Evolutionary conservation across 177 flowering plant species (phyloP).

Genomic region (Vitis hybrid): DNA sequence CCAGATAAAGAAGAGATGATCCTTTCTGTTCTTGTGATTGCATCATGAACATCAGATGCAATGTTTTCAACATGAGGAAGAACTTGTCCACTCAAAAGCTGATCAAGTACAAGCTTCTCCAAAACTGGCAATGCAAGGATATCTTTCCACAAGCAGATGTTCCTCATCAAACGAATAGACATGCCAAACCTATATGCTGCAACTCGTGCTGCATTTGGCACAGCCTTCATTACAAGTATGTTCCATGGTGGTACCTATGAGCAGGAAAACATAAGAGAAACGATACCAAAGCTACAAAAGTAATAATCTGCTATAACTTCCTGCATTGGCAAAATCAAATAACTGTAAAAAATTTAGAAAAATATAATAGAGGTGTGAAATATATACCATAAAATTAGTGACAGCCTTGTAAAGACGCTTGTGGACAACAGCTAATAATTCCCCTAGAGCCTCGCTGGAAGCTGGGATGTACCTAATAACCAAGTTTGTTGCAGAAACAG

Average conservation of each 20-base stretch:
- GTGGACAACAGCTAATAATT: conserved; percentile 59
- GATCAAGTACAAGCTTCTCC: conserved; percentile 87
- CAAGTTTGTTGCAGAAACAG: conserved; percentile 74
- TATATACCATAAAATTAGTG: conserved; percentile 49
- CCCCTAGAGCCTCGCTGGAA: conserved; percentile 65
- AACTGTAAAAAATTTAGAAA: background rate
- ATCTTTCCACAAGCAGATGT: conserved; percentile 90
- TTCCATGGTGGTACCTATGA: conserved; percentile 88
- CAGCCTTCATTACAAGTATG: conserved; percentile 63
- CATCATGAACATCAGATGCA: conserved; percentile 76
- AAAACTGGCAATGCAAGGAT: conserved; percentile 64
- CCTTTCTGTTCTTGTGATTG: conserved; percentile 82
- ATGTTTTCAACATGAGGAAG: conserved; percentile 83
- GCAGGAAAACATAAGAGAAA: background rate
- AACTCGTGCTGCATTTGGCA: conserved; percentile 76
- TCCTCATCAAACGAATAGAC: conserved; percentile 80
- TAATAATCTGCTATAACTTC: no score
- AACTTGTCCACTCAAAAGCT: conserved; percentile 68
- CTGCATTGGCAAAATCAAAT: background rate
- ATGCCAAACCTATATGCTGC: conserved; percentile 91
- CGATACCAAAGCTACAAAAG: background rate
- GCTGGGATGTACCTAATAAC: conserved; percentile 64
- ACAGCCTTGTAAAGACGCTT: conserved; percentile 77
- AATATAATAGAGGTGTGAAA: background rate
- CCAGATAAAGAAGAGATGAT: conserved; percentile 72